Evolutionary conservation across 208 protist genomes (phyloP), one percentile per base, ranked within the genome.

Genomic region (Angomonas ambiguus): DNA sequence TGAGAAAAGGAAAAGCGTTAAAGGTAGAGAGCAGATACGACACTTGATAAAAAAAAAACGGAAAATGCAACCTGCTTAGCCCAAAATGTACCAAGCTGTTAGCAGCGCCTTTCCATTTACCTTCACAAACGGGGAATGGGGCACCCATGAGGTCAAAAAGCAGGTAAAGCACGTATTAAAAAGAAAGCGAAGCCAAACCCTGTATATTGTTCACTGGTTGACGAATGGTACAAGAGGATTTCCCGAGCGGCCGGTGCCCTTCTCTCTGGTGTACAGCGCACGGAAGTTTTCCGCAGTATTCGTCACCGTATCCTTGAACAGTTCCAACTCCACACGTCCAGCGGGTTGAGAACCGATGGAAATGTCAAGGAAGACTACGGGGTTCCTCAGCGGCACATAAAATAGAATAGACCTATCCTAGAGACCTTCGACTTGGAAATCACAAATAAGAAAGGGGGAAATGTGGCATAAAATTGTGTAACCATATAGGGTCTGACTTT

Each of bases 221-320:
- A 27, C 83, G 77, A 16, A 85, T 93, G 24, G 82, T 65, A 34
- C 91, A 88, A 42, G 74, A 81, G 51, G 79, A 84, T 62, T 77
- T 92, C 51, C 92, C 89, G 27, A 79, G 65, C 33, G 68, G 18
- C 91, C 84, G 32, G 87, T 68, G 32, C 91, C 86, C 74, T 96
- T 88, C 70, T 97, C 93, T 51, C 95, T 93, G 0, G 92, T 98
- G 79, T 86, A 95, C 1, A 98, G 74, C 2, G 85, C 87, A 62
- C 91, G 80, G 65, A 98, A 98, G 80, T 98, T 98, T 62, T 98
- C 91, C 11, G 89, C 93, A 6, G 97, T 98, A 67, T 97, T 97
- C 35, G 97, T 95, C n/a, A 96, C 91, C 16, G 77, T 70, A 60
- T 88, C 81, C 68, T 85, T 83, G 69, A 93, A 98, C 10, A 98